Evolutionary conservation across 306 rosid species (phyloP), one percentile per base, ranked within the genome.

Genomic region (Sindora glabra): DNA sequence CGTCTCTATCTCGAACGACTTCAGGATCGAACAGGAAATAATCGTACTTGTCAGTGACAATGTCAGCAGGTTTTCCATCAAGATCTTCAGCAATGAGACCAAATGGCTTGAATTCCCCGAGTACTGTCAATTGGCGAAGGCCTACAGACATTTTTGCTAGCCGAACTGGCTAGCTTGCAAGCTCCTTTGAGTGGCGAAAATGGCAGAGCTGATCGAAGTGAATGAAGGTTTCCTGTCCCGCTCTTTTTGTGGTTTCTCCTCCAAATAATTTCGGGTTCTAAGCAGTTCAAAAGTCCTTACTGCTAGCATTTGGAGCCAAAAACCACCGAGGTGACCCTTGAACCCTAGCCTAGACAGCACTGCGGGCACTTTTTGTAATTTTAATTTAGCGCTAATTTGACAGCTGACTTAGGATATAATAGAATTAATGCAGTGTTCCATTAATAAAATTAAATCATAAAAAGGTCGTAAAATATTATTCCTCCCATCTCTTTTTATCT

Each of bases 1-100:
- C 88, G 56, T 81, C 86, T 62, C 83, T 27, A 14, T 58, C 90
- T 5, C 90, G 79, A 63, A 83, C 79, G 38, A 61, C 65, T 65
- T 79, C 83, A n/a, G 94, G 81, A 30, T 90, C 89, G 79, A 90
- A 90, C 16, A 90, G 85, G 74, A 90, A 82, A 80, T 90, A 90
- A 23, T 83, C 83, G 74, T 85, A 90, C 70, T 90, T 78, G 25
- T 87, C 79, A 1, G 79, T 64, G 55, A 74, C 83, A 1, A 68
- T 47, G 57, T 80, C 89, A 9, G 79, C 57, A 40, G 84, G 76
- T 71, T 90, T 87, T 12, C 97, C 96, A 46, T 87, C 97, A 17
- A 90, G 82, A 41, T 94, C 90, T 81, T 90, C 97, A 39, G 96
- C 97, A n/a, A 90, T 75, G 56, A 90, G 73, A 16, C 97, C 97